Evolutionary conservation across 768 basidiomycete species (phyloP).

Genomic region (Xanthoconium purpureum): DNA sequence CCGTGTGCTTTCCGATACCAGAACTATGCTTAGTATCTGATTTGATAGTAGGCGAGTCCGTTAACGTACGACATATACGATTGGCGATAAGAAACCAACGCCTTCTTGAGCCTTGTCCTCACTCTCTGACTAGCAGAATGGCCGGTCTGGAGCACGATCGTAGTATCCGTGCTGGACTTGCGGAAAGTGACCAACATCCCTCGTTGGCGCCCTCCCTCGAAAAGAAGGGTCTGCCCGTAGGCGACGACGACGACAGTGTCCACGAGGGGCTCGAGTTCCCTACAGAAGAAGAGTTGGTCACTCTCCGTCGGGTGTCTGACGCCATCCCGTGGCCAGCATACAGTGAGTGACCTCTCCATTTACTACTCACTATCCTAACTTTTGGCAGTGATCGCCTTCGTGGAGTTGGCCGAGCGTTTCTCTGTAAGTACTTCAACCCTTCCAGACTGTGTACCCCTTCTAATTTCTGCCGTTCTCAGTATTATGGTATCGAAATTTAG

Average conservation of each 20-base stretch:
- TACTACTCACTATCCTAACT: background rate
- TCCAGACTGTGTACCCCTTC: background rate
- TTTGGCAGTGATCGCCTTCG: constrained; percentile 54
- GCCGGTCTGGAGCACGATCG: constrained; percentile 7
- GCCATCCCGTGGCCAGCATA: constrained; percentile 56
- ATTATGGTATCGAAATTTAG: constrained; percentile 40
- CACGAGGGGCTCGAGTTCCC: constrained; percentile 61
- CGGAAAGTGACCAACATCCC: constrained; percentile 7
- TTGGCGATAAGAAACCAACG: background rate
- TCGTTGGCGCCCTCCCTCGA: constrained; percentile 11
- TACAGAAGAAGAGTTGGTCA: constrained; percentile 55
- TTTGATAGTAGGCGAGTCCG: constrained; percentile 5
- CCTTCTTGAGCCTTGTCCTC: background rate
- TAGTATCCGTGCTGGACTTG: constrained; percentile 9
- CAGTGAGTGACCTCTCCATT: constrained; percentile 6
- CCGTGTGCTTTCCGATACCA: too few relatives aligned
- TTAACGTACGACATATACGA: too few relatives aligned
- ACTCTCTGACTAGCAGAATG: constrained; percentile 3
- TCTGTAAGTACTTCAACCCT: constrained; percentile 40
- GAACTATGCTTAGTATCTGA: background rate
- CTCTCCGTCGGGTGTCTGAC: constrained; percentile 61
- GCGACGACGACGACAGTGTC: constrained; percentile 24
- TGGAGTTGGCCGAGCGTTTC: constrained; percentile 74
- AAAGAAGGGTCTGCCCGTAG: constrained; percentile 20
- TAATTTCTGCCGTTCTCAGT: constrained; percentile 28